phyloP scores from a whole-genome alignment of 352 stramenopile genomes.

The Phytophthora nicotianae region DNA sequence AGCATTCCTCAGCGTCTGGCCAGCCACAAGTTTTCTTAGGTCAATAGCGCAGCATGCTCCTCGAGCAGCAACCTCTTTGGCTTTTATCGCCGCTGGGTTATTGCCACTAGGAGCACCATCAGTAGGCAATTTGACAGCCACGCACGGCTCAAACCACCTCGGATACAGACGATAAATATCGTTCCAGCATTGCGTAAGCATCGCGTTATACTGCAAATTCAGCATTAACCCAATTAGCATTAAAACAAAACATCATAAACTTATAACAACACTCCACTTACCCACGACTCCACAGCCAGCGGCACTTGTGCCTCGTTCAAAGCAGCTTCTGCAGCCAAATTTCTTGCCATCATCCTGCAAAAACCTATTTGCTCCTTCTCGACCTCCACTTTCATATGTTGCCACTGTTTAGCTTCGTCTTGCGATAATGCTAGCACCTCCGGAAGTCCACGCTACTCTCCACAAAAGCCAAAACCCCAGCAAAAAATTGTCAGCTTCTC shows the following conservation, averaged over 20 bases:
- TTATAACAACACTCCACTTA: slow-evolving; percentile 12
- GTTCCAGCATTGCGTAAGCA: slow-evolving; percentile 55
- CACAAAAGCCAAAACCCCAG: neutral
- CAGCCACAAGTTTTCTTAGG: slow-evolving; percentile 4
- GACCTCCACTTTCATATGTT: slow-evolving; percentile 40
- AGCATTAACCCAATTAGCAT: neutral
- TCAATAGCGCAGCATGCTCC: slow-evolving; percentile 36
- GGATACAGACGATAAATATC: slow-evolving; percentile 71
- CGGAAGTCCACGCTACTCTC: slow-evolving; percentile 56
- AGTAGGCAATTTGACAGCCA: slow-evolving; percentile 37
- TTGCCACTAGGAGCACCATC: neutral
- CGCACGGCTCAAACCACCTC: slow-evolving; percentile 57
- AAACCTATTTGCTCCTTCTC: slow-evolving; percentile 44
- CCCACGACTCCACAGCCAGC: slow-evolving; percentile 31
- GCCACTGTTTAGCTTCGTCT: slow-evolving; percentile 47
- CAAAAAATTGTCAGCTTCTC: slow-evolving; percentile 13
- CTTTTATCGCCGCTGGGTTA: slow-evolving; percentile 8
- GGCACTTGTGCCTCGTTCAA: slow-evolving; percentile 23
- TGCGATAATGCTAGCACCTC: slow-evolving; percentile 54
- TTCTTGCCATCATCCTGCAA: slow-evolving; percentile 29
- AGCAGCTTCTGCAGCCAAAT: slow-evolving; percentile 22
- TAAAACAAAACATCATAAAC: neutral
- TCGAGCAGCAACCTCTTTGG: slow-evolving; percentile 56
- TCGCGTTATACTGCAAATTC: slow-evolving; percentile 41
- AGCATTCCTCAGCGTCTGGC: slow-evolving; percentile 14